Base-by-base conservation (phyloP, 2,329 filamentous ascomycete genomes). In the Emergomyces orientalis region DNA sequence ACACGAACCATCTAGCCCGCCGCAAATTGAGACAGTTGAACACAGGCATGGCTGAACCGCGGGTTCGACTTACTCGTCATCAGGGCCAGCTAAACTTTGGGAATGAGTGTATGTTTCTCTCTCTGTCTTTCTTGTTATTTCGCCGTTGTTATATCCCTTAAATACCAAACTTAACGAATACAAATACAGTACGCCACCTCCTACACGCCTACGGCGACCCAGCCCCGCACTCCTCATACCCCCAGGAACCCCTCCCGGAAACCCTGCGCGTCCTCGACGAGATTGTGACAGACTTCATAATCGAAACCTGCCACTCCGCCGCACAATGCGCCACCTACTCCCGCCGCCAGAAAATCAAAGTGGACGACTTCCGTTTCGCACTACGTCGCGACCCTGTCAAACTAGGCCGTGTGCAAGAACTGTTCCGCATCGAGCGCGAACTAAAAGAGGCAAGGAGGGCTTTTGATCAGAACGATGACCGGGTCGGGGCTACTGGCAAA, bases 311-410 rank as follows among this genome's bases (percentile, higher is more conserved):
- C 77, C 94, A 96, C 79, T 88, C 91, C 72, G 93, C 94, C 3
- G 90, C 91, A 4, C 86, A 90, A 54, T 87, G 88, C 61, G 94
- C 94, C 0, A 87, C 90, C 74, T 90, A 96, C 76, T 87, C 89
- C 2, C 88, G 91, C 0, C 89, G 94, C 1, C 90, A 96, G 71
- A 99, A 99, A 78, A 91, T 99, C 78, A 99, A 99, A 76, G 90
- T 96, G 71, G 93, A 97, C 71, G 94, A 99, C 76, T 96, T 99
- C 78, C 91, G 95, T 72, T 99, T 96, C 76, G 91, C 91, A 47
- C 85, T 97, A 69, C 85, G 94, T 39, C 86, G 89, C 67, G 95
- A 97, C 71, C 87, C 89, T 9, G 81, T 84, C 64, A 95, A 96
- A 73, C 81, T 97, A 52, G 94, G 94, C 58, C 87, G 93, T 71